Evolutionary conservation across 2,329 filamentous ascomycete genomes (phyloP).

Genomic region (Herpotrichia juniperi): DNA sequence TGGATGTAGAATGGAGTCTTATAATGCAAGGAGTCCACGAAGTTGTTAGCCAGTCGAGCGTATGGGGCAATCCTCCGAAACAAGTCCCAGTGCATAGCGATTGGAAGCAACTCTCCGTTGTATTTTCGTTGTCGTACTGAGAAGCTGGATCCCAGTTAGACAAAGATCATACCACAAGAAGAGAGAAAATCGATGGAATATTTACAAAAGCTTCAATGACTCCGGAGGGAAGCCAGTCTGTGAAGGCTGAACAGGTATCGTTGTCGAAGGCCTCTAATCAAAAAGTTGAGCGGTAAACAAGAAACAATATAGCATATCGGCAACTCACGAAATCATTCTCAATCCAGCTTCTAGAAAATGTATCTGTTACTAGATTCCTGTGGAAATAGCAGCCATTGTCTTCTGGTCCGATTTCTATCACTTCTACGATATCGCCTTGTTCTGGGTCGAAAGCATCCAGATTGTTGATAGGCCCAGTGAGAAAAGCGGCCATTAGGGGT

Average conservation of each 20-base stretch:
- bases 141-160: conserved; percentile 2
- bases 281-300: neutral
- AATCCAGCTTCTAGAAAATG: conserved; percentile 4
- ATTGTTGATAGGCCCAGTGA: neutral
- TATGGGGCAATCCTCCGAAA: conserved; percentile 16
- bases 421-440: neutral
- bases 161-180: neutral
- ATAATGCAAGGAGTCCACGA: conserved; percentile 6
- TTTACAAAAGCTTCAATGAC: conserved; percentile 2
- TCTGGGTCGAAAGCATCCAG: neutral
- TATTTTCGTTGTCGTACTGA: conserved; percentile 7
- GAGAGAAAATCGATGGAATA: neutral
- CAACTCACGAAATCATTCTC: conserved; percentile 8
- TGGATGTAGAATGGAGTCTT: conserved; percentile 9
- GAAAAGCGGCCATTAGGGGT: conserved; percentile 1
- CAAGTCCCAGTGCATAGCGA: conserved; percentile 6
- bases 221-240: neutral
- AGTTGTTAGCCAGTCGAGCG: conserved; percentile 13
- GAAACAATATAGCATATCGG: neutral
- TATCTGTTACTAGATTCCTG: neutral
- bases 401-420: neutral
- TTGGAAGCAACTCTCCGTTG: conserved; percentile 8
- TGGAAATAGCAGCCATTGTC: neutral
- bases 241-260: neutral
- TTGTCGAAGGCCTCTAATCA: neutral